These are phyloP conservation scores for Roridomyces roridus DNA, from an alignment of 768 basidiomycete genomes.

Conservation along the genomic window DNA sequence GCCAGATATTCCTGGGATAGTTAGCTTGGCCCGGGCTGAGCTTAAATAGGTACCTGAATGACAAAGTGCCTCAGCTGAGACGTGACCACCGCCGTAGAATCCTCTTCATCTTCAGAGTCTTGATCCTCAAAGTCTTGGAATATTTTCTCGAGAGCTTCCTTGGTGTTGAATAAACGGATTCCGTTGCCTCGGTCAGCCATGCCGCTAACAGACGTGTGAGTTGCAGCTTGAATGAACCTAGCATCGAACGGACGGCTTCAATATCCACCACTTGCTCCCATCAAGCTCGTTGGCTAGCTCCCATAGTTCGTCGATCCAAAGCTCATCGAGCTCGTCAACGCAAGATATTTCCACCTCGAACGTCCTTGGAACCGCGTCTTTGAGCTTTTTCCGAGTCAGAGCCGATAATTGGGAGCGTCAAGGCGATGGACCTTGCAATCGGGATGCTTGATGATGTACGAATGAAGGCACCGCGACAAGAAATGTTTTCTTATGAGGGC, in stretches of 20 bases:
- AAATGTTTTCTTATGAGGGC: constrained; percentile 95
- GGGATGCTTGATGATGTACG: constrained; percentile 50
- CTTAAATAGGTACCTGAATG: constrained; percentile 69
- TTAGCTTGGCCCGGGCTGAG: constrained; percentile 12
- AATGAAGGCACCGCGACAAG: constrained; percentile 74
- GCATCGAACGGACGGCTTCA: constrained; percentile 73
- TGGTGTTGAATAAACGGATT: constrained; percentile 86
- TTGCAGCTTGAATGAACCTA: background rate
- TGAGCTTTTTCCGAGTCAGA: constrained; percentile 39
- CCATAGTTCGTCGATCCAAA: no score
- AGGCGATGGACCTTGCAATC: background rate
- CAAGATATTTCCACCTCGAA: constrained; percentile 88
- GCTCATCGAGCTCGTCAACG: constrained; percentile 92
- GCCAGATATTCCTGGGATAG: constrained; percentile 80
- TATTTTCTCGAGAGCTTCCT: constrained; percentile 71
- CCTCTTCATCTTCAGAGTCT: constrained; percentile 48
- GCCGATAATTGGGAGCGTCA: no score
- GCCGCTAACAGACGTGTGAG: constrained; percentile 47
- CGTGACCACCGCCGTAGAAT: constrained; percentile 67
- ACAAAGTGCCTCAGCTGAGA: constrained; percentile 96
- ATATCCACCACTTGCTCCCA: constrained; percentile 80
- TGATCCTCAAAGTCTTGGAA: constrained; percentile 81
- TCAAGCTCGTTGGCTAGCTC: no score
- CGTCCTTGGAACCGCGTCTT: constrained; percentile 67
- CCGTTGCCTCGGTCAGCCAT: constrained; percentile 98